Evolutionary conservation across 331 rosid genomes (phyloP).

Genomic region (Malus hybrid): DNA sequence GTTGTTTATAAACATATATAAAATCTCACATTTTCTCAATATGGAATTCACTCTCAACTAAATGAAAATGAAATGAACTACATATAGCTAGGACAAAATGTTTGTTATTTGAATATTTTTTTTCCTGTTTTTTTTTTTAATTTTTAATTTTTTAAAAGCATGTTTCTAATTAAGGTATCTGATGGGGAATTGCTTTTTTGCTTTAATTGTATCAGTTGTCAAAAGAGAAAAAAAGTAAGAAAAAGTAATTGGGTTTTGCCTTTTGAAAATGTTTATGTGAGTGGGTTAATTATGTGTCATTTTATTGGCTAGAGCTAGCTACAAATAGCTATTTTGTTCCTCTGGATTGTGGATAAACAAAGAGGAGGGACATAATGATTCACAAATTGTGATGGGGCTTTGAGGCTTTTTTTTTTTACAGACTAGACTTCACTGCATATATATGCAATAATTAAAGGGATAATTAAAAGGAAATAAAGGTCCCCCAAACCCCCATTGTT

Average conservation of each 20-base stretch:
- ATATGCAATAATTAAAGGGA: constrained; percentile 24
- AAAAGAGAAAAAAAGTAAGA: background rate
- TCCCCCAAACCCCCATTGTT: constrained; percentile 29
- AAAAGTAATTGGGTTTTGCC: background rate
- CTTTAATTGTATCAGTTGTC: background rate
- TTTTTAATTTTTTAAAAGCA: background rate
- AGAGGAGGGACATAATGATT: constrained; percentile 39
- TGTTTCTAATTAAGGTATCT: background rate
- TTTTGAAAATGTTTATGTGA: background rate
- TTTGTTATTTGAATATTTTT: background rate
- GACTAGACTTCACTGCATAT: constrained; percentile 23
- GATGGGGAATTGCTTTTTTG: background rate
- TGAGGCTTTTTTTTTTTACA: constrained; percentile 39
- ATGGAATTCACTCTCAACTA: too few species aligned
- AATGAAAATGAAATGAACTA: too few species aligned
- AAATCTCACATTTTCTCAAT: too few species aligned
- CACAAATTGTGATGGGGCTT: constrained; percentile 20
- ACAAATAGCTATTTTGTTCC: background rate
- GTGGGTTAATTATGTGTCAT: background rate
- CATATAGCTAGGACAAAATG: too few species aligned
- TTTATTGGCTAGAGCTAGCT: background rate
- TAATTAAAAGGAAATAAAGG: constrained; percentile 15
- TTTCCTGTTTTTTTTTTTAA: background rate
- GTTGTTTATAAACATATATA: too few species aligned
- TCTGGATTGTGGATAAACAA: constrained; percentile 7